Percentiles rank a stretch among this genome's conserved stretches.
Conservation (phyloP, 768 basidiomycete genomes). For the Fomitopsis pulvina region DNA sequence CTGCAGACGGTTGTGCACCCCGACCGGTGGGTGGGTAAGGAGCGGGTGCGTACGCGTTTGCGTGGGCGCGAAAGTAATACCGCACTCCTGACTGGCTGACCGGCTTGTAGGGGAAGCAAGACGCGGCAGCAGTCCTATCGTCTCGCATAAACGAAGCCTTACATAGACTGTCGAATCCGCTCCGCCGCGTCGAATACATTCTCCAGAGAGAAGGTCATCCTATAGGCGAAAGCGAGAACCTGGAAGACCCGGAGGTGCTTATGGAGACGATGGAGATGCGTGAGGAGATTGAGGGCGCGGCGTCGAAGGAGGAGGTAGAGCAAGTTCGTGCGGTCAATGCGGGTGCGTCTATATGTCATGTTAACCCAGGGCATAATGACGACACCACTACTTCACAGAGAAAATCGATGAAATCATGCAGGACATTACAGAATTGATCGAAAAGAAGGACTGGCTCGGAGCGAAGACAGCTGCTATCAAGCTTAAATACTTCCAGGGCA, state of each 20-base stretch:
- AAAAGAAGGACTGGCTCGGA: slow-evolving; percentile 42
- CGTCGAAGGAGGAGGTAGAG: slow-evolving; percentile 41
- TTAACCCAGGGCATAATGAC: not conserved
- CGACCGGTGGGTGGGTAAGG: slow-evolving; percentile 72
- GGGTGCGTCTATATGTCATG: slow-evolving; percentile 30
- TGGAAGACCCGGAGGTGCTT: slow-evolving; percentile 67
- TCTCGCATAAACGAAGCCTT: slow-evolving; percentile 81
- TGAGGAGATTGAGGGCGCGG: slow-evolving; percentile 68
- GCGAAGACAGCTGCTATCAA: slow-evolving; percentile 58
- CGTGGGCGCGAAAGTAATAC: not conserved
- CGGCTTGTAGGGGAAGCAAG: slow-evolving; percentile 42
- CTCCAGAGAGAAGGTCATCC: slow-evolving; percentile 53
- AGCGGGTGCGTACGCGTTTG: slow-evolving; percentile 38
- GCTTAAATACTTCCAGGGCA: slow-evolving; percentile 67
- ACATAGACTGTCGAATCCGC: slow-evolving; percentile 62
- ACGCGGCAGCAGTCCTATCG: slow-evolving; percentile 60
- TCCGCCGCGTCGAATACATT: slow-evolving; percentile 77
- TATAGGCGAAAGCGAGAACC: slow-evolving; percentile 61
- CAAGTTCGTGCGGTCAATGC: slow-evolving; percentile 46
- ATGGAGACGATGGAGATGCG: slow-evolving; percentile 72
- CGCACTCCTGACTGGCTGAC: not conserved
- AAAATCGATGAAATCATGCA: slow-evolving; percentile 41
- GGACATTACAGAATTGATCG: slow-evolving; percentile 45
- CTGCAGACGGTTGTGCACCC: slow-evolving; percentile 82
- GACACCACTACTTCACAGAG: slow-evolving; percentile 33